These are phyloP conservation scores for Gossypium trilobum DNA, from an alignment of 441 rosid species.

Conservation along the genomic window DNA sequence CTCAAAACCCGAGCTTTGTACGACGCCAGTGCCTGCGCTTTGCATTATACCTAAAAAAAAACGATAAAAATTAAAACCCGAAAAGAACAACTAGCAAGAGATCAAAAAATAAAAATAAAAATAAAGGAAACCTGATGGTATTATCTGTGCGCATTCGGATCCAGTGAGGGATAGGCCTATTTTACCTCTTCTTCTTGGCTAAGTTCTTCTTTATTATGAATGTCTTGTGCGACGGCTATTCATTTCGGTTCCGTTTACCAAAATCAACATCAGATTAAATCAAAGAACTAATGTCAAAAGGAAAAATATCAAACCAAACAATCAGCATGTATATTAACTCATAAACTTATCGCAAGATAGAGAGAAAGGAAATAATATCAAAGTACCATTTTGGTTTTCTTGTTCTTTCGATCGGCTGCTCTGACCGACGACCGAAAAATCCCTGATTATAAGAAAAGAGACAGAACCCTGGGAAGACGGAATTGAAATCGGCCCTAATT, in stretches of 20 bases:
- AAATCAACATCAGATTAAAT: not conserved
- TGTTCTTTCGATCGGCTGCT: not conserved
- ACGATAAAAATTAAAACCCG: not conserved
- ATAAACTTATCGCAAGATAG: not conserved
- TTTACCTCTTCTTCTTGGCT: constrained; percentile 87
- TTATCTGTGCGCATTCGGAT: constrained; percentile 72
- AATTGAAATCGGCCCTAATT: not conserved
- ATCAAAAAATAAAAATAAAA: no score
- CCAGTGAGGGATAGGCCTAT: constrained; percentile 89
- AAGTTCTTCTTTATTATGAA: constrained; percentile 75
- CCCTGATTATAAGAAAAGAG: not conserved
- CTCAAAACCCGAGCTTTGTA: constrained; percentile 83
- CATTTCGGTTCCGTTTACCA: not conserved
- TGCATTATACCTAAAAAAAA: constrained; percentile 57
- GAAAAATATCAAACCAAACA: not conserved
- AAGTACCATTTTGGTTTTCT: not conserved
- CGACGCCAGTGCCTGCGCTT: constrained; percentile 97
- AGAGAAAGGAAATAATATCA: not conserved
- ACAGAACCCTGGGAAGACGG: not conserved
- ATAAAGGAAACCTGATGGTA: constrained; percentile 49
- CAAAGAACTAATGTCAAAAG: not conserved
- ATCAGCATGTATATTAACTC: not conserved
- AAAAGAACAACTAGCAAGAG: not conserved
- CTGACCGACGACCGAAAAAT: not conserved
- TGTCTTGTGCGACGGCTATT: constrained; percentile 80